Percentiles rank a stretch among this genome's conserved stretches.
These are phyloP conservation scores for Pseudogymnoascus sp. DNA, from an alignment of 2,329 filamentous ascomycete species.

Conservation along the genomic window DNA sequence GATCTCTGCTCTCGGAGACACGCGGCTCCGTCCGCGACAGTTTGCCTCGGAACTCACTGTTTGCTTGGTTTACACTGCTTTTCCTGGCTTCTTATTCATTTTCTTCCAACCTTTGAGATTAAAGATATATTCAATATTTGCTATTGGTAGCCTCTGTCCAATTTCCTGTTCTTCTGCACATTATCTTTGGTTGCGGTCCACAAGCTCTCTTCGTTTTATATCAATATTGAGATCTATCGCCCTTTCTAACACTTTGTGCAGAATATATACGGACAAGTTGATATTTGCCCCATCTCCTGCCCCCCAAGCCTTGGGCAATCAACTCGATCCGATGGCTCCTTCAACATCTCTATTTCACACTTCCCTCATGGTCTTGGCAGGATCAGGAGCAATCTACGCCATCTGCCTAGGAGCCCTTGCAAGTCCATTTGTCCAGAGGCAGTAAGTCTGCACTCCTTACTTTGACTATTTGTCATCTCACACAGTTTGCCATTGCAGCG, in stretches of 20 bases:
- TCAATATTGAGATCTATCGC: background rate
- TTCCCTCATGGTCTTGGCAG: conserved; percentile 49
- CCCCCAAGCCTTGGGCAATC: background rate
- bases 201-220: background rate
- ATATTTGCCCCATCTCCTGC: background rate
- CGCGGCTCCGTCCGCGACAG: background rate
- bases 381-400: conserved; percentile 57
- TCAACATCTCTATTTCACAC: conserved; percentile 13
- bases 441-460: conserved; percentile 48
- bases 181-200: background rate
- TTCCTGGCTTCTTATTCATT: background rate
- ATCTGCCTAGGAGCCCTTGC: conserved; percentile 58
- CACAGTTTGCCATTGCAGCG: conserved; percentile 33
- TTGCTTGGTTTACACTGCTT: background rate
- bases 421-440: conserved; percentile 66
- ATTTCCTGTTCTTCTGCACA: background rate
- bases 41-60: background rate
- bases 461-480: background rate
- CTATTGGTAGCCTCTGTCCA: background rate
- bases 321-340: background rate
- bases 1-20: background rate
- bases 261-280: background rate
- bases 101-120: background rate
- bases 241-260: background rate
- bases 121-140: background rate